phyloP scores from a whole-genome alignment of 257 asterid genomes.

The Nyctanthes arbortristis region DNA sequence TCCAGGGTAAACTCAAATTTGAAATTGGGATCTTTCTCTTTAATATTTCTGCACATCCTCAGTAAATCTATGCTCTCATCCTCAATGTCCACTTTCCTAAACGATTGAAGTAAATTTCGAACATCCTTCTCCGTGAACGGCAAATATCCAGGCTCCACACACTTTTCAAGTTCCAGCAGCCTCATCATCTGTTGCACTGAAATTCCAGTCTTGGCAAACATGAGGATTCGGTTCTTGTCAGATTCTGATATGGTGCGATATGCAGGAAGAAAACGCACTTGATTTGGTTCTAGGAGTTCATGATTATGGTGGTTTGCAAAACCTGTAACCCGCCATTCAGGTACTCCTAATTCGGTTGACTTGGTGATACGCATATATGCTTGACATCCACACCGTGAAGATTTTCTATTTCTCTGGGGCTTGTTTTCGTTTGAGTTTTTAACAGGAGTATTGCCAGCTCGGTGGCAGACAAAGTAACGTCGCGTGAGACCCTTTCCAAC shows the following conservation, averaged over 20 bases:
- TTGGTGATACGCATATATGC: conserved; percentile 97
- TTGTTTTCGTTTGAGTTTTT: conserved; percentile 63
- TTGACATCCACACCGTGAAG: conserved; percentile 97
- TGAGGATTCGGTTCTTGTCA: conserved; percentile 82
- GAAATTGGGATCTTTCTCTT: conserved; percentile 88
- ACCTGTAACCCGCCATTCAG: conserved; percentile 95
- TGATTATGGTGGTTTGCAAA: conserved; percentile 92
- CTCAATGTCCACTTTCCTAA: conserved; percentile 82
- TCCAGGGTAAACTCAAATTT: conserved; percentile 83
- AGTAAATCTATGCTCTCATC: conserved; percentile 85
- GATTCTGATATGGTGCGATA: conserved; percentile 89
- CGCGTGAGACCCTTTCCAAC: conserved; percentile 97
- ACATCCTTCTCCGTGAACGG: conserved; percentile 98
- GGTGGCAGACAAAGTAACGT: conserved; percentile 98
- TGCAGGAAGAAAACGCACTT: conserved; percentile 98
- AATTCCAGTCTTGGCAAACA: conserved; percentile 97
- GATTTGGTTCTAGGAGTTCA: conserved; percentile 90
- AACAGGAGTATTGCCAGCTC: conserved; percentile 91
- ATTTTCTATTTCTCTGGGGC: conserved; percentile 89
- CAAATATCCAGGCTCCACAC: conserved; percentile 87
- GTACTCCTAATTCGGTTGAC: conserved; percentile 68
- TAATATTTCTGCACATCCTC: conserved; percentile 88
- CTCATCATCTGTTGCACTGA: conserved; percentile 99
- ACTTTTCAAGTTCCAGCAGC: conserved; percentile 89
- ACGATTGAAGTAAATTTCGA: conserved; percentile 88